phyloP scores from a whole-genome alignment of 257 asterid genomes.

The Eustoma russellianum region DNA sequence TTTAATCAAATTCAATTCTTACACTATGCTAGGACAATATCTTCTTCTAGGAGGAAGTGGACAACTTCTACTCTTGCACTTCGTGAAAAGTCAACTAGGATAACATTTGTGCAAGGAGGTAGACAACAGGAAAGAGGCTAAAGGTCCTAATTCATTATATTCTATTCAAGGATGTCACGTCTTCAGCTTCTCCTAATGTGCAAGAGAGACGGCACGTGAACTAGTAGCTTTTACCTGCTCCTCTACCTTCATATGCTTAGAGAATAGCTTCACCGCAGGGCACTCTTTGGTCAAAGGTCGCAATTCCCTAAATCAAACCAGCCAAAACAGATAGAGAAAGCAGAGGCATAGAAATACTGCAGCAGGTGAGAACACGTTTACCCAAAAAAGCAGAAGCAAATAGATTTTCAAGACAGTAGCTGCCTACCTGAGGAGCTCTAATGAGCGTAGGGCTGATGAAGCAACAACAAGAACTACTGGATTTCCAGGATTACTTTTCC shows the following conservation, averaged over 20 bases:
- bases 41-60: too few relatives aligned
- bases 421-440: slow-evolving; percentile 69
- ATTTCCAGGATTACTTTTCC: slow-evolving; percentile 62
- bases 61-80: too few relatives aligned
- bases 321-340: not conserved
- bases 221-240: slow-evolving; percentile 58
- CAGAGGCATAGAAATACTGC: slow-evolving; percentile 1
- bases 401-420: too few relatives aligned
- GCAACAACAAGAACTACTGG: slow-evolving; percentile 84
- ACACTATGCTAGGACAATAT: too few relatives aligned
- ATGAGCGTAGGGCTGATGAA: slow-evolving; percentile 69
- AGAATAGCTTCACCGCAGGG: slow-evolving; percentile 87
- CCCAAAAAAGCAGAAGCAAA: too few relatives aligned
- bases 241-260: slow-evolving; percentile 96
- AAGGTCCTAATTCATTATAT: too few relatives aligned
- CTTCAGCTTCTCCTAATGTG: not conserved
- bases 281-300: slow-evolving; percentile 73
- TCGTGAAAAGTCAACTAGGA: too few relatives aligned
- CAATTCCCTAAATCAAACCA: slow-evolving; percentile 47
- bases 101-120: too few relatives aligned
- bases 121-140: not conserved
- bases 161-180: not conserved
- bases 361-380: not conserved
- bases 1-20: too few relatives aligned
- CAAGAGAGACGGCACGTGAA: not conserved